A percentile compares a stretch with the other conserved stretches of the same genome.
These are phyloP conservation scores for Monosporozyma yasuniensis DNA, from an alignment of 805 yeast genomes.

Conservation along the genomic window DNA sequence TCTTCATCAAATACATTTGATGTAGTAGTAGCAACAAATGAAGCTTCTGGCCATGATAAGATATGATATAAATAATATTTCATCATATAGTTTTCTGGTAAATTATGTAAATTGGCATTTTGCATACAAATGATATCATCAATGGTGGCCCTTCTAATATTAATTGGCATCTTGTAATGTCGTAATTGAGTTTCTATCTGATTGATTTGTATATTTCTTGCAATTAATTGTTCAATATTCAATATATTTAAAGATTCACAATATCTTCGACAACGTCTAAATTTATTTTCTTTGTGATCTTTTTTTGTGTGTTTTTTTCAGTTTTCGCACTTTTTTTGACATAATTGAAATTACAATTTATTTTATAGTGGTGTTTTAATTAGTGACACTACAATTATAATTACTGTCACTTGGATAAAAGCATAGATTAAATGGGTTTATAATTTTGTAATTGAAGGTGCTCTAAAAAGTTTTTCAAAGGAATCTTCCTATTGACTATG, in stretches of 20 bases:
- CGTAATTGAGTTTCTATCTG: neutral
- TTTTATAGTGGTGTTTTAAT: neutral
- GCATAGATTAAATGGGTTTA: neutral
- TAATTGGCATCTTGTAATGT: conserved; percentile 53
- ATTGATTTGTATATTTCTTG: neutral
- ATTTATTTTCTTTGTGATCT: neutral
- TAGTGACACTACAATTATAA: neutral
- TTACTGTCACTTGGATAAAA: neutral
- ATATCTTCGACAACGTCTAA: neutral
- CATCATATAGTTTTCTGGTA: conserved; percentile 90
- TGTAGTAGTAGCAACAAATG: conserved; percentile 85
- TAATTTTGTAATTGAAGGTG: too few species aligned
- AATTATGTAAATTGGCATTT: conserved; percentile 80
- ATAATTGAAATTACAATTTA: neutral
- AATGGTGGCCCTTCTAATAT: conserved; percentile 80
- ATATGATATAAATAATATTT: conserved; percentile 92
- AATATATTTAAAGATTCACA: neutral
- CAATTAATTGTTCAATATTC: too few species aligned
- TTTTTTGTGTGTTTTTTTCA: neutral
- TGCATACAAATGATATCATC: conserved; percentile 91
- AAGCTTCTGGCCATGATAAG: conserved; percentile 94
- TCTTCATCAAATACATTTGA: conserved; percentile 12
- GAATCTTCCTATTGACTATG: too few species aligned
- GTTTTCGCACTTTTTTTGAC: neutral
- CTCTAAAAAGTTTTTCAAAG: too few species aligned